Conservation (phyloP, 2,329 filamentous ascomycete genomes). For the Penicillium sp. region DNA sequence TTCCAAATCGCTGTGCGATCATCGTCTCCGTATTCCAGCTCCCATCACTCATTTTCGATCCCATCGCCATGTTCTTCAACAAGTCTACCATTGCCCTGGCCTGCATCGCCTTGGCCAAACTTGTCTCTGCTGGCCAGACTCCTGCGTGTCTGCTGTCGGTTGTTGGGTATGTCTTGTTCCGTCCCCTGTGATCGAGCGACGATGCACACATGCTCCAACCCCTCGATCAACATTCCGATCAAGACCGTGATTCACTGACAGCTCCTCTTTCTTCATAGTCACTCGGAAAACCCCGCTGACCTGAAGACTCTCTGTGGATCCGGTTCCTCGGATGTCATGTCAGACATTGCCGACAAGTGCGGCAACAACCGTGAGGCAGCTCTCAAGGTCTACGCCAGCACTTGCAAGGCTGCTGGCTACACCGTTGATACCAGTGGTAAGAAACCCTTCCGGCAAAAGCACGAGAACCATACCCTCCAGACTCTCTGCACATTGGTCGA, state of each 20-base stretch:
- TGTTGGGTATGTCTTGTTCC: conserved; percentile 40
- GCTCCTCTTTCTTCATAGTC: conserved; percentile 16
- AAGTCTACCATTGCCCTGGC: conserved; percentile 41
- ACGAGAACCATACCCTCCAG: neutral
- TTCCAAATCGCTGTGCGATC: conserved; percentile 18
- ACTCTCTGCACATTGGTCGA: too few species aligned
- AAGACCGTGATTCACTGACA: conserved; percentile 15
- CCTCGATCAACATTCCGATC: conserved; percentile 2
- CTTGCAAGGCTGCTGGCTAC: conserved; percentile 36
- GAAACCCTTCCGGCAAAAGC: neutral
- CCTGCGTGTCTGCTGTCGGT: conserved; percentile 48
- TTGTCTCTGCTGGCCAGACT: conserved; percentile 39
- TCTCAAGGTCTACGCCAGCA: conserved; percentile 35
- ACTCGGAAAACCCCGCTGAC: conserved; percentile 33
- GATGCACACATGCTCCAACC: neutral
- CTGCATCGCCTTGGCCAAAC: conserved; percentile 41
- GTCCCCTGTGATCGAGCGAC: neutral
- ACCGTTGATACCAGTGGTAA: conserved; percentile 34
- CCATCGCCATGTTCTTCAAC: conserved; percentile 39
- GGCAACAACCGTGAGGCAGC: conserved; percentile 27
- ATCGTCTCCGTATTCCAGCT: conserved; percentile 5
- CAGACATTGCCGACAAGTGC: conserved; percentile 33
- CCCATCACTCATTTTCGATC: neutral
- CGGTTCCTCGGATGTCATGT: conserved; percentile 31
- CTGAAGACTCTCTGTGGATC: conserved; percentile 36